These are phyloP conservation scores for Exsudoporus frostii DNA, from an alignment of 768 basidiomycete genomes.

Conservation along the genomic window DNA sequence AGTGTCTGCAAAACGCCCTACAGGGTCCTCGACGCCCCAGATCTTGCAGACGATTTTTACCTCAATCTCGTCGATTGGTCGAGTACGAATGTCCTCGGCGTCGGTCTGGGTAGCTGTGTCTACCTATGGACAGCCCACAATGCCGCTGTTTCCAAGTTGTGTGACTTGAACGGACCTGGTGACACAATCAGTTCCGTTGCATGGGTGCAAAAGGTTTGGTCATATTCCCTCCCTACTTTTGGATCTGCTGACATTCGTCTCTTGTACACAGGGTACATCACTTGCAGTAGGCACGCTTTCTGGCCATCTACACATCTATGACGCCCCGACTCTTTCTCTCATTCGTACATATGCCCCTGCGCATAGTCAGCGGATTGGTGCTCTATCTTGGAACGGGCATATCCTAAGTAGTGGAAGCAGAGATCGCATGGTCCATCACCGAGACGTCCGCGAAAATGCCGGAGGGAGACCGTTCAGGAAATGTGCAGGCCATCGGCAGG, in stretches of 20 bases:
- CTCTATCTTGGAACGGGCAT: conserved; percentile 89
- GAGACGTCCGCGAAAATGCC: conserved; percentile 76
- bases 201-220: conserved; percentile 77
- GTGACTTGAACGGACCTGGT: conserved; percentile 61
- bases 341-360: conserved; percentile 82
- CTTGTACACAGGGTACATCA: conserved; percentile 60
- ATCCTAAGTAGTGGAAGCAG: conserved; percentile 88
- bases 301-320: conserved; percentile 90
- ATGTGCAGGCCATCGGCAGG: conserved; percentile 79
- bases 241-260: not conserved
- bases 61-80: conserved; percentile 98
- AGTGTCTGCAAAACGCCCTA: conserved; percentile 93
- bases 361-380: conserved; percentile 87
- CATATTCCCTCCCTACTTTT: not conserved
- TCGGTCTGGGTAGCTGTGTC: conserved; percentile 87
- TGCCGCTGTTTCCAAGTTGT: conserved; percentile 87
- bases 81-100: conserved; percentile 90
- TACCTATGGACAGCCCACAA: conserved; percentile 98
- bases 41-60: conserved; percentile 97
- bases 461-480: conserved; percentile 63
- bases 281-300: conserved; percentile 92
- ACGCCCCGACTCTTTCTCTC: conserved; percentile 71
- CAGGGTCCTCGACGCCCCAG: conserved; percentile 94
- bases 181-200: conserved; percentile 85
- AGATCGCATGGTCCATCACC: conserved; percentile 86